Conservation (phyloP, 352 stramenopile genomes). For the Globisporangium splendens region DNA sequence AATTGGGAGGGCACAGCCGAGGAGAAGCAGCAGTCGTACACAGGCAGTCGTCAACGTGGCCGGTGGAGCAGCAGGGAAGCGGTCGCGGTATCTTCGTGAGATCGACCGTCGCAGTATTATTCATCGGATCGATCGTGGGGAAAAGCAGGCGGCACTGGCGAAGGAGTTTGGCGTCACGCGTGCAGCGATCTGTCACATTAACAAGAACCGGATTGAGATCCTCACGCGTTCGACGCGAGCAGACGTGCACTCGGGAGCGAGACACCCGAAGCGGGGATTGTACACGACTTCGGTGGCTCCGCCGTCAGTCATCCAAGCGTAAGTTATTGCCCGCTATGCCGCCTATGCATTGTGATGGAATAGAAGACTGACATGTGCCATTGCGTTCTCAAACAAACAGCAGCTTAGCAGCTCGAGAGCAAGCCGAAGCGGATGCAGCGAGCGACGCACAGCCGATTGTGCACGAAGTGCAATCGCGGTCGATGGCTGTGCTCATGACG, state of each 20-base stretch:
- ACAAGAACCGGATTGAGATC: conserved; percentile 41
- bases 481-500: conserved; percentile 22
- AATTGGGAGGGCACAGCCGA: too few relatives aligned
- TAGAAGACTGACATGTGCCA: too few relatives aligned
- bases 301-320: too few relatives aligned
- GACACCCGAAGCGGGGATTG: conserved; percentile 21
- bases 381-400: not conserved
- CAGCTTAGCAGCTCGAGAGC: not conserved
- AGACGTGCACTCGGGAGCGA: conserved; percentile 14
- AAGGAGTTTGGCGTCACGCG: conserved; percentile 34
- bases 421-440: too few relatives aligned
- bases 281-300: conserved; percentile 20
- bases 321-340: too few relatives aligned
- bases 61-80: too few relatives aligned
- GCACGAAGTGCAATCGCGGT: conserved; percentile 18
- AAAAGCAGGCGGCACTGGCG: conserved; percentile 36
- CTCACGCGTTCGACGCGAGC: conserved; percentile 22
- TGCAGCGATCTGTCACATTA: conserved; percentile 37
- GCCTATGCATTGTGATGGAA: too few relatives aligned
- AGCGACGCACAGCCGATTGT: not conserved
- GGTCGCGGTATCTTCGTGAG: too few relatives aligned
- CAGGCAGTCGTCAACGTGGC: too few relatives aligned
- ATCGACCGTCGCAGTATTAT: conserved; percentile 19
- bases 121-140: conserved; percentile 25
- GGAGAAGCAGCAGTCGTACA: too few relatives aligned